phyloP scores from a whole-genome alignment of 2,329 filamentous ascomycete species.

The Ceratocystis smalleyi region DNA sequence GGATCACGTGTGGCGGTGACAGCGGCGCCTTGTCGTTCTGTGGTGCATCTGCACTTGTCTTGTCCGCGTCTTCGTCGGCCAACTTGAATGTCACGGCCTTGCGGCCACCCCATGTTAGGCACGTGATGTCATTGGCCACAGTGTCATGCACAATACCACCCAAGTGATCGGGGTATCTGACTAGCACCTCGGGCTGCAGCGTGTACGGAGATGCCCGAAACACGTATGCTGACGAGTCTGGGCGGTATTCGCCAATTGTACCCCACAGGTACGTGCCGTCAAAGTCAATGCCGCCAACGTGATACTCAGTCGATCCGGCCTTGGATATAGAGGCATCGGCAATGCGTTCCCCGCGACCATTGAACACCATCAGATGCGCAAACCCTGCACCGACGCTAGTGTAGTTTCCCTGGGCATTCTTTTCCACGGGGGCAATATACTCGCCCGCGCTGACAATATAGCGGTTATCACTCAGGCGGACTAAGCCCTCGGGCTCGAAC shows the following conservation, averaged over 20 bases:
- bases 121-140: conserved; percentile 24
- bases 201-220: conserved; percentile 27
- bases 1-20: conserved; percentile 15
- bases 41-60: not conserved
- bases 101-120: conserved; percentile 33
- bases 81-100: conserved; percentile 28
- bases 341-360: conserved; percentile 27
- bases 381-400: conserved; percentile 30
- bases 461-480: conserved; percentile 28
- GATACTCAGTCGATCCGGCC: conserved; percentile 28
- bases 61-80: not conserved
- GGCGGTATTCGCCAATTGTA: conserved; percentile 32
- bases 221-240: conserved; percentile 31
- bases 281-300: conserved; percentile 34
- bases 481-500: conserved; percentile 35
- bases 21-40: not conserved
- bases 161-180: conserved; percentile 29
- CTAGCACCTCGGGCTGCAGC: conserved; percentile 24
- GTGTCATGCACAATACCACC: conserved; percentile 32
- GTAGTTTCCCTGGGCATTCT: conserved; percentile 37
- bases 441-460: conserved; percentile 32
- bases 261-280: conserved; percentile 34
- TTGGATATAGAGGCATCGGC: conserved; percentile 31
- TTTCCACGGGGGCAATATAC: conserved; percentile 25
- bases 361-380: conserved; percentile 31